Conservation (phyloP, 257 asterid species). For the Nemophila menziesii region DNA sequence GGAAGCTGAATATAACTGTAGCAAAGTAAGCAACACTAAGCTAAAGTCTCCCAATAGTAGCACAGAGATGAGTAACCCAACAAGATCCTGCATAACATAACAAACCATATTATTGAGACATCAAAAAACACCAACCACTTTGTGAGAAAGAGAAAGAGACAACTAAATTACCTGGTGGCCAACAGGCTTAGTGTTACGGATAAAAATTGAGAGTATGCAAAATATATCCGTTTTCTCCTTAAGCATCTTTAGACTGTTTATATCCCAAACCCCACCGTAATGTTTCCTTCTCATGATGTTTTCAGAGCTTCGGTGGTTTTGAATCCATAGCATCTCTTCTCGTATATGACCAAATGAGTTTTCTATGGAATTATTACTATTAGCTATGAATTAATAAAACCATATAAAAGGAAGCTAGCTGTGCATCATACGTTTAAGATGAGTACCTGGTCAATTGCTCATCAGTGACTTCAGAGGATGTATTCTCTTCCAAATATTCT, state of each 20-base stretch:
- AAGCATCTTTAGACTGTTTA: conserved; percentile 55
- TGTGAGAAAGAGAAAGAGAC: too few relatives aligned
- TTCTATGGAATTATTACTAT: conserved; percentile 12
- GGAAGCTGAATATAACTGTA: conserved; percentile 90
- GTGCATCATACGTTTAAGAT: too few relatives aligned
- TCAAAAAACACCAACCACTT: too few relatives aligned
- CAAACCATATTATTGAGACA: too few relatives aligned
- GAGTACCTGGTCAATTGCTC: conserved; percentile 50
- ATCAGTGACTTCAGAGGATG: conserved; percentile 32
- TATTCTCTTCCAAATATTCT: conserved; percentile 31
- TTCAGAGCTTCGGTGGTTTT: conserved; percentile 27
- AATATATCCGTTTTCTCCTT: conserved; percentile 71
- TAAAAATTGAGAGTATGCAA: conserved; percentile 65
- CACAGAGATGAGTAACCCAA: conserved; percentile 85
- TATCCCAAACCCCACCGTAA: conserved; percentile 61
- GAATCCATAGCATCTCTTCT: conserved; percentile 33
- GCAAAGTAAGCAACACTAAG: conserved; percentile 88
- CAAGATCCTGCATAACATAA: conserved; percentile 99
- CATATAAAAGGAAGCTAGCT: too few relatives aligned
- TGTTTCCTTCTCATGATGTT: conserved; percentile 37
- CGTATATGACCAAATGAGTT: conserved; percentile 15
- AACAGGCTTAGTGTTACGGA: conserved; percentile 90
- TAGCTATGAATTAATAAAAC: too few relatives aligned
- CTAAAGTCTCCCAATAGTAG: conserved; percentile 97
- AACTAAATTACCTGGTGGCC: conserved; percentile 97